Evolutionary conservation across 2,329 filamentous ascomycete genomes (phyloP).

Genomic region (Acarospora socialis): DNA sequence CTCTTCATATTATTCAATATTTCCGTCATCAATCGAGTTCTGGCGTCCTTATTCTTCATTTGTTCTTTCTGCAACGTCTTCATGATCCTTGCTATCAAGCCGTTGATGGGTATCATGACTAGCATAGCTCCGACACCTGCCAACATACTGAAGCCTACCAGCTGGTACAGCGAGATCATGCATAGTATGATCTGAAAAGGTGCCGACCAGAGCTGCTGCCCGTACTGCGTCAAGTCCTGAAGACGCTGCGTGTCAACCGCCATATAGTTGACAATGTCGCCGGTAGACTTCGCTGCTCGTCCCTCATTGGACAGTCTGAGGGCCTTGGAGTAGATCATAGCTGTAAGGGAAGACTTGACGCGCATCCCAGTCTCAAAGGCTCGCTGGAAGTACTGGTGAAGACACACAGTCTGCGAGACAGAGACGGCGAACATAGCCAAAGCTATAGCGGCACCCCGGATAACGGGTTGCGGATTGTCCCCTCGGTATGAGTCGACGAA

Average conservation of each 20-base stretch:
- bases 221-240: conserved; percentile 88
- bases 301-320: conserved; percentile 87
- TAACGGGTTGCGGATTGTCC: conserved; percentile 54
- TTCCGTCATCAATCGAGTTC: conserved; percentile 87
- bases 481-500: conserved; percentile 66
- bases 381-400: conserved; percentile 96
- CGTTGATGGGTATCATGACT: conserved; percentile 92
- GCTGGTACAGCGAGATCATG: conserved; percentile 87
- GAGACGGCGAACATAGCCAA: conserved; percentile 85
- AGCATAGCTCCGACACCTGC: conserved; percentile 92
- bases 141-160: conserved; percentile 93
- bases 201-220: conserved; percentile 89
- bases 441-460: conserved; percentile 76
- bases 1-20: conserved; percentile 99
- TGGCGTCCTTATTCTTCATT: conserved; percentile 97
- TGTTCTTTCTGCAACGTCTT: conserved; percentile 88
- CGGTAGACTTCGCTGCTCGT: conserved; percentile 73
- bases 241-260: conserved; percentile 93
- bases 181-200: conserved; percentile 93
- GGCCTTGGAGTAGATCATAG: conserved; percentile 85
- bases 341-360: conserved; percentile 79
- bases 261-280: conserved; percentile 99
- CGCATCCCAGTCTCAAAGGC: conserved; percentile 94
- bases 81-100: conserved; percentile 81
- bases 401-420: conserved; percentile 69